Evolutionary conservation across 768 basidiomycete genomes (phyloP), one percentile per base, ranked within the genome.

Genomic region (Wakefieldia striispora): DNA sequence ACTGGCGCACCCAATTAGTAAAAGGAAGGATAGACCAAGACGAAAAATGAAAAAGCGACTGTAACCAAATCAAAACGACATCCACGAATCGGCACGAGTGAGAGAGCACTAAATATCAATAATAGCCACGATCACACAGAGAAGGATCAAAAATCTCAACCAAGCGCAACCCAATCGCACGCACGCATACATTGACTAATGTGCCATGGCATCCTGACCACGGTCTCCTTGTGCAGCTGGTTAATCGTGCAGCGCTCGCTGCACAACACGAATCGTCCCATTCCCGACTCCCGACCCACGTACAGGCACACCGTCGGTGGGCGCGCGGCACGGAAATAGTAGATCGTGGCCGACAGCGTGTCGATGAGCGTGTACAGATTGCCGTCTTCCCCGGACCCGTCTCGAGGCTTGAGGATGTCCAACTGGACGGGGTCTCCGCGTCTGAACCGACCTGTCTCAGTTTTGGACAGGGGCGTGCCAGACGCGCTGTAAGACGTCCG

Each of bases 281-380:
- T 37, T 24, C 62, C 62, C 0, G 51, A 50, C 26, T 63, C 55
- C 7, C 47, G 45, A 24, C 61, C 58, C 6, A 54, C 52, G 39
- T 42, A 63, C 24, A 63, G 37, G 38, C 62, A 63, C 3, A 63
- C 62, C 1, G 58, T 63, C n/a, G 64, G 62, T 0, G 61, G 58
- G 26, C 37, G 49, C 0, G 37, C 40, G 8, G 61, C 59, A 4
- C 48, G 50, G 56, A 67, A 64, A 42, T 59, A 64, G 33, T 63
- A 66, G 10, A 63, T 16, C 4, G 52, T 61, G 4, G 51, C 46
- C 2, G 62, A 66, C 1, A 47, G 0, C 0, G 62, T 67, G 43
- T 64, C 62, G 6, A 62, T 3, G 40, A 67, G 59, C 2, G 65
- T 53, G 19, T 64, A 63, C 23, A 63, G 20, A n/a, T 58, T 8